Evolutionary conservation across 2,329 filamentous ascomycete genomes (phyloP), one percentile per base, ranked within the genome.

Genomic region (Aspergillus fumigatiaffinis): DNA sequence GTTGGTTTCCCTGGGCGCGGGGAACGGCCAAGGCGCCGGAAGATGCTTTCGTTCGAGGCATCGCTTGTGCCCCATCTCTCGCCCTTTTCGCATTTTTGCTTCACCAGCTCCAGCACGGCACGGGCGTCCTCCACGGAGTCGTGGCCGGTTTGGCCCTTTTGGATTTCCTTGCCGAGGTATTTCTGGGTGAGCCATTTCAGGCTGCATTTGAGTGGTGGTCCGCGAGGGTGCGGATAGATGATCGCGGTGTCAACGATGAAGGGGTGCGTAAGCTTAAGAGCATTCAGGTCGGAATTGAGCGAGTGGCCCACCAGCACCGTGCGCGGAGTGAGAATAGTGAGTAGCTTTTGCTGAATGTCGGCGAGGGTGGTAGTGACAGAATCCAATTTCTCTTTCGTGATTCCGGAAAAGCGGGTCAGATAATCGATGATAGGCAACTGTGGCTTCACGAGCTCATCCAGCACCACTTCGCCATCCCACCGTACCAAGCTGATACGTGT

Each of bases 1-100:
- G 57, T 70, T 62, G 53, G 69, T 66, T 79, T 79, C 44, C 73
- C 72, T 17, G 72, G 64, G 52, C 74, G 72, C 25, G 76, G 72
- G 17, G 85, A 79, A 48, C 87, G 82, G 3, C 82, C 84, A 3
- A 99, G 81, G 9, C 93, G 86, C 64, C 88, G 89, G 79, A 97
- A 99, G 51, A 99, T 86, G 64, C 91, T 93, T 76, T 99, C 94
- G 44, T 87, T 87, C 49, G 87, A 87, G 1, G 86, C 82, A 47
- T 96, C 91, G 51, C 85, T 85, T 0, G 88, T 88, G 38, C 91
- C 94, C 90, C 92, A 99, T 25, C 80, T 76, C 62, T 89, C 90
- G 44, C 94, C 94, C 75, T 90, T 94, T 73, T 97, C 92, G 72
- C 93, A 97, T 73, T 99, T 99, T 70, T 93, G 88, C 74, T 94